These are phyloP conservation scores for Magnaporthiopsis incrustans DNA, from an alignment of 2,329 filamentous ascomycete species.

Conservation along the genomic window DNA sequence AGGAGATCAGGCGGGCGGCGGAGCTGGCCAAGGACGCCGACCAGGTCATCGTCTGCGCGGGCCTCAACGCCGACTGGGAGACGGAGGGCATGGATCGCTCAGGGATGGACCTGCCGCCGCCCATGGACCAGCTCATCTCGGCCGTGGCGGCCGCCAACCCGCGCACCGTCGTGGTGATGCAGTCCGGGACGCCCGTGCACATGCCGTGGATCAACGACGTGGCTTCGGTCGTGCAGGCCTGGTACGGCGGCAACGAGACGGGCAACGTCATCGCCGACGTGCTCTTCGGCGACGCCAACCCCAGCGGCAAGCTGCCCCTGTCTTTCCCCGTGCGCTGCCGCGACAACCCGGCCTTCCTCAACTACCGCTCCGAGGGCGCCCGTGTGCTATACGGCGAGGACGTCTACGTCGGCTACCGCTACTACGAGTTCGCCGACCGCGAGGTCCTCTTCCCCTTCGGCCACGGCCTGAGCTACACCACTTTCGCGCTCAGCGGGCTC, in stretches of 20 bases:
- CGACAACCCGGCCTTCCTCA: constrained; percentile 63
- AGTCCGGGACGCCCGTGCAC: constrained; percentile 66
- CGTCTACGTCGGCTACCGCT: constrained; percentile 64
- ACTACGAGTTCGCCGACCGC: constrained; percentile 50
- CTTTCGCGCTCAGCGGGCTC: constrained; percentile 37
- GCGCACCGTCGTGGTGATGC: constrained; percentile 65
- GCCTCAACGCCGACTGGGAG: constrained; percentile 76
- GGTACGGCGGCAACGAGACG: constrained; percentile 76
- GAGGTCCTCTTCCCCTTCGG: constrained; percentile 20
- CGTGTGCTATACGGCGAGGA: constrained; percentile 64
- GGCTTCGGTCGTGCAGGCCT: constrained; percentile 61
- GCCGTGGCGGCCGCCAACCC: constrained; percentile 59
- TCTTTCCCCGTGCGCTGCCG: constrained; percentile 56
- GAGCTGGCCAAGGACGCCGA: constrained; percentile 61
- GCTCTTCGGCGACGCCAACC: constrained; percentile 66
- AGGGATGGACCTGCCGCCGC: constrained; percentile 68
- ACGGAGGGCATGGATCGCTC: constrained; percentile 71
- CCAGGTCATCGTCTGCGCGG: constrained; percentile 70
- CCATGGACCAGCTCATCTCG: constrained; percentile 61
- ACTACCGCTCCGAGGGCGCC: constrained; percentile 55
- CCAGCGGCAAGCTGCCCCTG: constrained; percentile 58
- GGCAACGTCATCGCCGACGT: constrained; percentile 75
- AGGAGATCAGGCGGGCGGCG: constrained; percentile 59
- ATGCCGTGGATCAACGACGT: constrained; percentile 60
- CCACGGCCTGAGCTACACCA: constrained; percentile 20